phyloP scores from a whole-genome alignment of 768 basidiomycete genomes.

The Rhizopogon roseolus region DNA sequence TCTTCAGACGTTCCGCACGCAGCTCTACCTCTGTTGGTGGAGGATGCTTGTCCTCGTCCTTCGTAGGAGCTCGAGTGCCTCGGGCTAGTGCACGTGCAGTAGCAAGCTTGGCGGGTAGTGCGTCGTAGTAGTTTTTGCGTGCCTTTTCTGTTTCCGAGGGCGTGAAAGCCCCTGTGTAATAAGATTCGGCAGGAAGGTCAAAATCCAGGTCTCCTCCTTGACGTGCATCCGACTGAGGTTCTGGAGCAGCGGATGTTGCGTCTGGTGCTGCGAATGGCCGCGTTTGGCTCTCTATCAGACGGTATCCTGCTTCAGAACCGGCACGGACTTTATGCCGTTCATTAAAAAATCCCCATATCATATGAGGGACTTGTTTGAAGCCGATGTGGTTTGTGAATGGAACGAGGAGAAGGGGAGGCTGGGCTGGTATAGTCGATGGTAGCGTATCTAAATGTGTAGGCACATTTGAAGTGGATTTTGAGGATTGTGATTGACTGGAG shows the following conservation, averaged over 20 bases:
- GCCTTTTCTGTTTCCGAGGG: slow-evolving; percentile 60
- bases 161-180: slow-evolving; percentile 62
- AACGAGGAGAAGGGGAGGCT: slow-evolving; percentile 78
- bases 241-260: slow-evolving; percentile 11
- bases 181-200: slow-evolving; percentile 58
- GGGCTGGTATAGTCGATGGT: slow-evolving; percentile 56
- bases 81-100: slow-evolving; percentile 72
- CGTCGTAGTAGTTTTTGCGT: slow-evolving; percentile 72
- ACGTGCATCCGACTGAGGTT: slow-evolving; percentile 2
- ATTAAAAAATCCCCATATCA: slow-evolving; percentile 93
- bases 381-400: slow-evolving; percentile 75
- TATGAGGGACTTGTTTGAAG: slow-evolving; percentile 76
- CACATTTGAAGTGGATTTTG: slow-evolving; percentile 15
- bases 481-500: slow-evolving; percentile 6
- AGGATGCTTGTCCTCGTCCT: slow-evolving; percentile 72
- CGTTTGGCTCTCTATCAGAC: slow-evolving; percentile 56
- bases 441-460: slow-evolving; percentile 37
- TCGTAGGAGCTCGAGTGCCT: slow-evolving; percentile 78
- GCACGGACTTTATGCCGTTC: slow-evolving; percentile 72
- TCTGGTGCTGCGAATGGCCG: slow-evolving; percentile 50
- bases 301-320: slow-evolving; percentile 80
- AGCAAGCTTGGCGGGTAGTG: slow-evolving; percentile 59
- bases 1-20: slow-evolving; percentile 81
- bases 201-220: slow-evolving; percentile 69
- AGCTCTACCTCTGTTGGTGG: slow-evolving; percentile 88